Conservation (phyloP, 495 filamentous ascomycete species). For the Xylaria curta region DNA sequence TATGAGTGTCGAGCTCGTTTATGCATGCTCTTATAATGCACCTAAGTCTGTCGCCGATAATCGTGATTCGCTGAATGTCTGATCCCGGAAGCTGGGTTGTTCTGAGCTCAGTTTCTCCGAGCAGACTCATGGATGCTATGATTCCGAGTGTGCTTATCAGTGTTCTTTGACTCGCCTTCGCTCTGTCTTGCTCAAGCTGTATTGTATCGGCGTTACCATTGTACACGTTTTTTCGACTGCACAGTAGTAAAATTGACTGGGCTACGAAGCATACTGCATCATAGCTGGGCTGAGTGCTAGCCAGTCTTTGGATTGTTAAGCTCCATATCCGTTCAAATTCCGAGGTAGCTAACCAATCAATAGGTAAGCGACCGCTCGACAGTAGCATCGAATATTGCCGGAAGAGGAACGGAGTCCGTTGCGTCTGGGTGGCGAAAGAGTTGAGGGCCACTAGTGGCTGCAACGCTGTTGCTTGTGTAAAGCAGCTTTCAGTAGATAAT, state of each 20-base stretch:
- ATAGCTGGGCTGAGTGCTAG: slow-evolving; percentile 35
- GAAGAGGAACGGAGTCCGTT: slow-evolving; percentile 38
- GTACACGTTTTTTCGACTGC: slow-evolving; percentile 27
- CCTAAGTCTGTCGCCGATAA: slow-evolving; percentile 34
- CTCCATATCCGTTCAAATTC: slow-evolving; percentile 49
- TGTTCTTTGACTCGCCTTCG: slow-evolving; percentile 36
- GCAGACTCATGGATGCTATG: slow-evolving; percentile 41
- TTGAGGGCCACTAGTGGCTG: slow-evolving; percentile 41
- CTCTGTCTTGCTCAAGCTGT: slow-evolving; percentile 35
- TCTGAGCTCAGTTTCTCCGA: slow-evolving; percentile 37
- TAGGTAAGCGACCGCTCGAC: slow-evolving; percentile 41
- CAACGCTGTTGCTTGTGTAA: slow-evolving; percentile 28
- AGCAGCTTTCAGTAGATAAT: slow-evolving; percentile 38
- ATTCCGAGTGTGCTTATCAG: slow-evolving; percentile 46
- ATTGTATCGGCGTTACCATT: slow-evolving; percentile 17
- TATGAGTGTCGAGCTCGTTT: slow-evolving; percentile 23
- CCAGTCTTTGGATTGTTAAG: slow-evolving; percentile 38
- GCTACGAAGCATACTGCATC: slow-evolving; percentile 47
- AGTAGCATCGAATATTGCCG: slow-evolving; percentile 47
- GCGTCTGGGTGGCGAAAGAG: slow-evolving; percentile 36
- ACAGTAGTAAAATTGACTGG: slow-evolving; percentile 44
- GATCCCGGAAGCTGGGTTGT: slow-evolving; percentile 27
- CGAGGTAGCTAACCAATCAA: slow-evolving; percentile 52
- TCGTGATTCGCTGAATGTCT: slow-evolving; percentile 31
- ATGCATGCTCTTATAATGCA: slow-evolving; percentile 35